These are phyloP conservation scores for Musa schizocarpa DNA, from an alignment of 176 grass and related monocot species.

Conservation along the genomic window DNA sequence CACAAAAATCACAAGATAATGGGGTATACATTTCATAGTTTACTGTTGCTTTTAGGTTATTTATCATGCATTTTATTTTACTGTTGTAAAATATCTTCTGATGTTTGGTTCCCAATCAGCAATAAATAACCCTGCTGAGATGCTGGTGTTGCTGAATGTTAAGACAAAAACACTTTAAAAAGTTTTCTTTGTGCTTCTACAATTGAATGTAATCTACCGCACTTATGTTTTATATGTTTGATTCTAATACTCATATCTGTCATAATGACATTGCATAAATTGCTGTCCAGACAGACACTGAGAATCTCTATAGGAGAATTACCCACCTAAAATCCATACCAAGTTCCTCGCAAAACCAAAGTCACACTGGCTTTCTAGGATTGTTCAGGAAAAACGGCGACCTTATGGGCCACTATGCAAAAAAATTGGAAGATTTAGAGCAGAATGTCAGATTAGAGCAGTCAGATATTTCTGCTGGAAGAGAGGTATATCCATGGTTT, in stretches of 20 bases:
- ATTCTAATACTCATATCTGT: neutral
- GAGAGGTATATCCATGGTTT: constrained; percentile 40
- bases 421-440: constrained; percentile 72
- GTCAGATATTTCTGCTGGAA: constrained; percentile 44
- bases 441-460: constrained; percentile 87
- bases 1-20: neutral
- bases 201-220: neutral
- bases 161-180: neutral
- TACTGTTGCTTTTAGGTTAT: neutral
- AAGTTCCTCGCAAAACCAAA: constrained; percentile 22
- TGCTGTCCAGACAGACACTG: constrained; percentile 62
- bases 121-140: neutral
- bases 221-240: neutral
- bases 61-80: neutral
- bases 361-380: constrained; percentile 36
- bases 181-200: neutral
- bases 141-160: neutral
- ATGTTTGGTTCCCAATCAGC: neutral
- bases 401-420: constrained; percentile 36
- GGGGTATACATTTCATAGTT: neutral
- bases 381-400: constrained; percentile 51
- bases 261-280: constrained; percentile 18
- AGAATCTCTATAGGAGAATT: constrained; percentile 66
- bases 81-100: neutral
- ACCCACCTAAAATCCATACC: constrained; percentile 46